Base-by-base conservation (phyloP, 139 green algal genomes). In the Choricystis sp. region DNA sequence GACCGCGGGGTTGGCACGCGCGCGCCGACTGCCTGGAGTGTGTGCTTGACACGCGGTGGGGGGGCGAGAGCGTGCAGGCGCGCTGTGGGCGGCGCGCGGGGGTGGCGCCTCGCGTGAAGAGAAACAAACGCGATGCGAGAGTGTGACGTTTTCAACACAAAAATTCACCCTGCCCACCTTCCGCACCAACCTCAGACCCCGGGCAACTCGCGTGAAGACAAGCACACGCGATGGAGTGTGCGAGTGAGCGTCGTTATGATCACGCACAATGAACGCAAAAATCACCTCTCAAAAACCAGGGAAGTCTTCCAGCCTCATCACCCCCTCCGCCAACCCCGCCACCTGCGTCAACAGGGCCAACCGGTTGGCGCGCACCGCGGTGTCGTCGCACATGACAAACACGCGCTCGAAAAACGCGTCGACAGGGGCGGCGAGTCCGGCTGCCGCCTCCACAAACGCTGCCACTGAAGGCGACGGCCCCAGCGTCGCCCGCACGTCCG, bases 361-460 rank as follows among this genome's bases (percentile, higher is more conserved):
- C 29, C 93, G 81, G 74, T 94, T 97, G 9, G 66, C 62, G 0
- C 83, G 73, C 49, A 96, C 40, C 2, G 48, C 59, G 59, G 76
- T 63, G 24, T 96, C 86, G 25, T 97, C 90, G 65, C 74, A 83
- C 88, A 95, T 94, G 2, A 94, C 87, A 78, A 90, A 93, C 25
- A 90, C 73, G 58, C 95, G 94, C 4, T 94, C 85, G 65, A 98
- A 97, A 73, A 90, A 98, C 4, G 72, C 72, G 40, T 93, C 81
- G 19, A 96, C 79, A 19, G 88, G 77, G 1, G 66, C 71, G 3
- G 82, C 69, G 31, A 97, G 73, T 29, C 48, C 56, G 62, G 81
- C 62, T 0, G 64, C 48, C 1, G 66, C 80, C 2, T 57, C 65
- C 62, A 95, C 60, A 64, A 91, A 94, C 3, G 79, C 78, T 2